These are phyloP conservation scores for Trichosporon faecale DNA, from an alignment of 1,284 basidiomycete genomes.

Conservation along the genomic window DNA sequence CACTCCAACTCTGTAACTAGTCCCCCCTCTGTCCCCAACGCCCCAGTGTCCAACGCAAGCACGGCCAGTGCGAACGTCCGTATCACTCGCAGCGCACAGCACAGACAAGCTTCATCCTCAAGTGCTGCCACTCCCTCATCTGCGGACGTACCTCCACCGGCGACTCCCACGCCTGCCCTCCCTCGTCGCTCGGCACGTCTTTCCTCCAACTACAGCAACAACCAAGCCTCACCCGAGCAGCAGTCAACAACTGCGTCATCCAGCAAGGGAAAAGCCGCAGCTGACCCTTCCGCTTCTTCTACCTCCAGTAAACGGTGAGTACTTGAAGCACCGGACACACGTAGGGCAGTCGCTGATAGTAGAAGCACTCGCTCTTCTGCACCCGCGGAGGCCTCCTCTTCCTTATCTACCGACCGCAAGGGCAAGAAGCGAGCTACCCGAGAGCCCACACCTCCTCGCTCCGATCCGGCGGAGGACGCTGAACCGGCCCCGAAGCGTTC, in stretches of 20 bases:
- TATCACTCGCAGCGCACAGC: slow-evolving; percentile 10
- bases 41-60: slow-evolving; percentile 8
- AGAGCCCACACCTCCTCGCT: slow-evolving; percentile 18
- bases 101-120: slow-evolving; percentile 4
- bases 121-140: slow-evolving; percentile 1
- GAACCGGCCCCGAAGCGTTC: slow-evolving; percentile 25
- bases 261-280: slow-evolving; percentile 36
- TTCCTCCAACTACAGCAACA: slow-evolving; percentile 26
- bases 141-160: slow-evolving; percentile 9
- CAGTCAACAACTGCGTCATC: slow-evolving; percentile 12
- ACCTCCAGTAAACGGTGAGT: slow-evolving; percentile 28
- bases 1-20: slow-evolving; percentile 4
- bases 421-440: slow-evolving; percentile 43
- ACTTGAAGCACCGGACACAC: not conserved
- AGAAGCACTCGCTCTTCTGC: not conserved
- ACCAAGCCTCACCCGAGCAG: slow-evolving; percentile 18
- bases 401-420: slow-evolving; percentile 35
- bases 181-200: slow-evolving; percentile 41
- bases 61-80: slow-evolving; percentile 5
- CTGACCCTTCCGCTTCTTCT: slow-evolving; percentile 6
- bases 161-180: not conserved
- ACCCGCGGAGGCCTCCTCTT: slow-evolving; percentile 4
- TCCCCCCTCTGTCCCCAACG: slow-evolving; percentile 3
- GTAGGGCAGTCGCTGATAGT: not conserved
- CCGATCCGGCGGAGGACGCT: slow-evolving; percentile 22